Conservation (phyloP, 2,329 filamentous ascomycete genomes). For the Botrytis elliptica region DNA sequence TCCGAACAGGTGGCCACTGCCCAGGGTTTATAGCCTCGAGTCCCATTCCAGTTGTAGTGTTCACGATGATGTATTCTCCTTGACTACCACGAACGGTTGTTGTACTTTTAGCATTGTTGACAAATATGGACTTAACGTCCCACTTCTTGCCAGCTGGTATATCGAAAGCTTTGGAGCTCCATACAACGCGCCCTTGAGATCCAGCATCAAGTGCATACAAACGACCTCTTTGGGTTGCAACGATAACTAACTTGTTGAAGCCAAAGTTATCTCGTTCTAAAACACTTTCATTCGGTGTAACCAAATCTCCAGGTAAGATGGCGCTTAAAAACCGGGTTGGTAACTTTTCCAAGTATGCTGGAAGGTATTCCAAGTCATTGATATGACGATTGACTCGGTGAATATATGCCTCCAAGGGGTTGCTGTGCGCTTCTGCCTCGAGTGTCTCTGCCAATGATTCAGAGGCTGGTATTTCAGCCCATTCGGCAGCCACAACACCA, state of each 20-base stretch:
- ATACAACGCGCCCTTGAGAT: slow-evolving; percentile 70
- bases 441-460: slow-evolving; percentile 77
- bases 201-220: slow-evolving; percentile 78
- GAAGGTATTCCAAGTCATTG: slow-evolving; percentile 73
- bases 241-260: slow-evolving; percentile 79
- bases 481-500: slow-evolving; percentile 75
- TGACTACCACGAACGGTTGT: slow-evolving; percentile 41
- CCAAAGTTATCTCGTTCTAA: slow-evolving; percentile 76
- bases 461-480: slow-evolving; percentile 72
- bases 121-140: slow-evolving; percentile 66
- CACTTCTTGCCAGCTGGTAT: slow-evolving; percentile 57
- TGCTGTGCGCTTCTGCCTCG: slow-evolving; percentile 83
- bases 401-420: slow-evolving; percentile 75
- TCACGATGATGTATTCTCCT: slow-evolving; percentile 61
- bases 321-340: slow-evolving; percentile 67
- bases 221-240: slow-evolving; percentile 76
- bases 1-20: slow-evolving; percentile 44
- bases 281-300: slow-evolving; percentile 45
- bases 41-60: slow-evolving; percentile 51
- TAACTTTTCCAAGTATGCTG: slow-evolving; percentile 67
- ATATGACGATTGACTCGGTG: slow-evolving; percentile 83
- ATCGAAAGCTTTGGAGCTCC: slow-evolving; percentile 67
- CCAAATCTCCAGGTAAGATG: slow-evolving; percentile 52
- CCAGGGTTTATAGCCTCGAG: slow-evolving; percentile 46
- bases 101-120: slow-evolving; percentile 55